Evolutionary conservation across 352 stramenopile genomes (phyloP).

Genomic region (Phytophthora idaei): DNA sequence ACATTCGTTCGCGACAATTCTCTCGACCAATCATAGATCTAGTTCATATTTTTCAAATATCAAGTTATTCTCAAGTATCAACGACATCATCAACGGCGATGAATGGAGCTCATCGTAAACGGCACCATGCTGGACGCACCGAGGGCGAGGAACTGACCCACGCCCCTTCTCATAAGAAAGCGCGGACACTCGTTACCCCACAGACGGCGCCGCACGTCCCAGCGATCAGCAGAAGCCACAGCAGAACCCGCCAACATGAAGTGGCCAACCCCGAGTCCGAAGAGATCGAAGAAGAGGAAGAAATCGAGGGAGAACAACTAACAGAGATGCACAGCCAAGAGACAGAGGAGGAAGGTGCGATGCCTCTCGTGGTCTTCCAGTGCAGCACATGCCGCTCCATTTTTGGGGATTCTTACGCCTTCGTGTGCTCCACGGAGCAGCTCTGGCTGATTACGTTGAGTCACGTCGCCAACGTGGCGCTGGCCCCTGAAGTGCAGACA

Average conservation of each 20-base stretch:
- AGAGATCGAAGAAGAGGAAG: slow-evolving; percentile 44
- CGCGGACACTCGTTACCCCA: slow-evolving; percentile 22
- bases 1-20: slow-evolving; percentile 16
- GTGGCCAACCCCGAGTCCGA: slow-evolving; percentile 37
- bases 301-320: slow-evolving; percentile 22
- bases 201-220: slow-evolving; percentile 14
- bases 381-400: slow-evolving; percentile 85
- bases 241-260: slow-evolving; percentile 13
- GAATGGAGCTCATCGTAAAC: slow-evolving; percentile 66
- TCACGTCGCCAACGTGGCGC: slow-evolving; percentile 69
- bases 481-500: slow-evolving; percentile 54
- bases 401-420: slow-evolving; percentile 84
- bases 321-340: slow-evolving; percentile 23
- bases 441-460: slow-evolving; percentile 78
- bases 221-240: slow-evolving; percentile 11
- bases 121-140: slow-evolving; percentile 26
- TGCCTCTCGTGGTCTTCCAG: slow-evolving; percentile 82
- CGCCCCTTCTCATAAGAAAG: slow-evolving; percentile 43
- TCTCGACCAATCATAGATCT: slow-evolving; percentile 8
- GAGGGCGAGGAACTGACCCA: slow-evolving; percentile 25
- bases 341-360: slow-evolving; percentile 39
- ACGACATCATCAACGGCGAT: slow-evolving; percentile 8
- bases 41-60: background rate
- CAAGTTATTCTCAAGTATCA: background rate
- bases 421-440: slow-evolving; percentile 76